These are phyloP conservation scores for Fraxinus excelsior DNA, from an alignment of 257 asterid genomes.

Conservation along the genomic window DNA sequence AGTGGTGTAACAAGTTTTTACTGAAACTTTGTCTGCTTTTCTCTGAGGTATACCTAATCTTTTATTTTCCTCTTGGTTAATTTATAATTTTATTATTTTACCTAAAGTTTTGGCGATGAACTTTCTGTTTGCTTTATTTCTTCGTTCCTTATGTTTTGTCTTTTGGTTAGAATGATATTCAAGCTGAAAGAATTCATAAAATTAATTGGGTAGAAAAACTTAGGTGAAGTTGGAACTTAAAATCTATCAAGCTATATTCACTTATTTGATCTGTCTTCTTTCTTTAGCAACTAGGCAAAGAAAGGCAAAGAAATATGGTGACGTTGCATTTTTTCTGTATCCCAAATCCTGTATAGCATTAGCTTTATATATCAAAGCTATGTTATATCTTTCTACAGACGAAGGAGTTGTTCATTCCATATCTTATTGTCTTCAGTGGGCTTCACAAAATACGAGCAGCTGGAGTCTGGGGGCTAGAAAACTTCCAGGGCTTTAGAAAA, in stretches of 20 bases:
- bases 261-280: neutral
- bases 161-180: neutral
- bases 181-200: neutral
- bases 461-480: neutral
- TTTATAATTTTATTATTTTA: neutral
- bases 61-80: neutral
- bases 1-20: neutral
- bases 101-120: neutral
- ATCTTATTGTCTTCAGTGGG: neutral
- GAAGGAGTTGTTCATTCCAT: neutral
- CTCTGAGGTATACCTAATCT: neutral
- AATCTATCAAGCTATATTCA: constrained; percentile 1
- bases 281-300: neutral
- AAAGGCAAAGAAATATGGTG: neutral
- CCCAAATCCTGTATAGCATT: neutral
- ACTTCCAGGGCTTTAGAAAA: neutral
- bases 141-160: neutral
- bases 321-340: neutral
- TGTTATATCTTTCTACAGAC: neutral
- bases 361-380: neutral
- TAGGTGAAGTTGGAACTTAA: neutral
- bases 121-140: neutral
- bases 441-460: neutral
- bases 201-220: neutral
- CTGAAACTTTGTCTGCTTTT: neutral